Conservation (phyloP, 2,329 filamentous ascomycete genomes). For the Ascochyta viciae-villosae region DNA sequence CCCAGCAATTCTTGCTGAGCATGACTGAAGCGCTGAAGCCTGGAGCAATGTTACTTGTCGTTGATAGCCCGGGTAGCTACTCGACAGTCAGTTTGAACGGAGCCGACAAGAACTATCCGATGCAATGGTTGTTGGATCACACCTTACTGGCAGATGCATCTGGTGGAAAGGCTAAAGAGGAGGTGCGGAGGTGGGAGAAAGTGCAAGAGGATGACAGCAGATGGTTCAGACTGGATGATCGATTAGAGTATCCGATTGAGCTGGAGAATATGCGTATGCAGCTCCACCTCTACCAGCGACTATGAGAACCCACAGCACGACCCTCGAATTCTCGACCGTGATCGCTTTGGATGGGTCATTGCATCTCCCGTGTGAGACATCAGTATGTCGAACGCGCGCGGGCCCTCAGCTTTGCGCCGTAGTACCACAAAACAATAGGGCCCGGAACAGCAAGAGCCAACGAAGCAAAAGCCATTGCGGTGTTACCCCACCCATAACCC, state of each 20-base stretch:
- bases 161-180: constrained; percentile 19
- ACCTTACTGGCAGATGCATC: constrained; percentile 63
- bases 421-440: constrained; percentile 55
- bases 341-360: not conserved
- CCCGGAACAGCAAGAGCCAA: constrained; percentile 45
- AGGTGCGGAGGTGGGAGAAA: constrained; percentile 69
- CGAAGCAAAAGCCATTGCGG: constrained; percentile 32
- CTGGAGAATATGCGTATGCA: constrained; percentile 97
- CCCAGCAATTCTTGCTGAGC: constrained; percentile 76
- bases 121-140: constrained; percentile 91
- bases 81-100: constrained; percentile 74
- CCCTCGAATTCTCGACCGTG: not conserved
- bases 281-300: constrained; percentile 76
- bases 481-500: constrained; percentile 50
- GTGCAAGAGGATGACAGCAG: constrained; percentile 76
- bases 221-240: constrained; percentile 78
- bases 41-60: constrained; percentile 77
- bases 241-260: constrained; percentile 78
- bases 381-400: constrained; percentile 15
- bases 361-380: not conserved
- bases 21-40: constrained; percentile 66
- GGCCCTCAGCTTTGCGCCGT: constrained; percentile 44
- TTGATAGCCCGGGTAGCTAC: constrained; percentile 94
- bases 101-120: constrained; percentile 75
- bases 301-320: not conserved